Percentiles rank a stretch among this genome's conserved stretches.
Conservation (phyloP, 164 flowering plant genomes). For the Stephania cephalantha region DNA sequence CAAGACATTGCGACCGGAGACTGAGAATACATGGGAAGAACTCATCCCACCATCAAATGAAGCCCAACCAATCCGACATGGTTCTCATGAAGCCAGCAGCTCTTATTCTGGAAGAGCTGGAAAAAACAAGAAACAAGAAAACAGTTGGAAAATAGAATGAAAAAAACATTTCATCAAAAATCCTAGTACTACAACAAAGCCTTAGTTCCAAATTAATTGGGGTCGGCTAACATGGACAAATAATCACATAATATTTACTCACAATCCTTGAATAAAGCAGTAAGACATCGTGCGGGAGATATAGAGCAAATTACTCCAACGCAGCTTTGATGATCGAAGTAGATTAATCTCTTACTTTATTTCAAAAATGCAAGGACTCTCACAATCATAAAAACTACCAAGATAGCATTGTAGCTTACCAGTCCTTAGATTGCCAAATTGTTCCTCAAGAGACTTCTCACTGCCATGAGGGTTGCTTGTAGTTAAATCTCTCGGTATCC, state of each 20-base stretch:
- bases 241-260: not conserved
- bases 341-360: not conserved
- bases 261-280: not conserved
- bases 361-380: not conserved
- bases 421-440: slow-evolving; percentile 7
- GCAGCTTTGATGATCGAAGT: not conserved
- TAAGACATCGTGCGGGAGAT: not conserved
- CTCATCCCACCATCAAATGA: slow-evolving; percentile 31
- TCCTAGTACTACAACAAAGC: not conserved
- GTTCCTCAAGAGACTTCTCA: slow-evolving; percentile 17
- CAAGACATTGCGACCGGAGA: slow-evolving; percentile 26
- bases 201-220: no score
- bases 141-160: slow-evolving; percentile 7
- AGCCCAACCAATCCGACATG: slow-evolving; percentile 16
- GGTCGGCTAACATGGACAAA: not conserved
- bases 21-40: slow-evolving; percentile 21
- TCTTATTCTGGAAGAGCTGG: slow-evolving; percentile 18
- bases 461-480: slow-evolving; percentile 42
- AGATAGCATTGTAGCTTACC: slow-evolving; percentile 14
- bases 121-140: slow-evolving; percentile 7
- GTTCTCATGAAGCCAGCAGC: slow-evolving; percentile 12
- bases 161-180: slow-evolving; percentile 3
- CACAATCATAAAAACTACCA: not conserved
- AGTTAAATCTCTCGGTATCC: slow-evolving; percentile 31
- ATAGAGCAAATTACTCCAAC: not conserved